Evolutionary conservation across 148 eudicot species (phyloP).

Genomic region (Camellia japonica): DNA sequence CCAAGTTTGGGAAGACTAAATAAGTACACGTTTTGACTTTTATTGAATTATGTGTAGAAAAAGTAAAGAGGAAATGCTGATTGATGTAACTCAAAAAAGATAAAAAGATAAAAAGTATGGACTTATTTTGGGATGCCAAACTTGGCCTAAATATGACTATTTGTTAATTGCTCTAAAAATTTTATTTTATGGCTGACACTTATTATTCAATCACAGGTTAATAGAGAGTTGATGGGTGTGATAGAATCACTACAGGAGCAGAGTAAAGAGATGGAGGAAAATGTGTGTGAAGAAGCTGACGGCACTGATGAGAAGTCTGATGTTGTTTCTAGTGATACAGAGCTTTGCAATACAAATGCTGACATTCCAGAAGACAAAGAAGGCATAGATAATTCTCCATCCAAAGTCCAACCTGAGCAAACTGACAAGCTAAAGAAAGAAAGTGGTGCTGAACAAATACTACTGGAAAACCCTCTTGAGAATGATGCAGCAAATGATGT

Average conservation of each 20-base stretch:
- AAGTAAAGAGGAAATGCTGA: too few species aligned
- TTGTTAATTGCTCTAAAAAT: background rate
- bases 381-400: slow-evolving; percentile 12
- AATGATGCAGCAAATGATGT: slow-evolving; percentile 4
- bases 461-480: background rate
- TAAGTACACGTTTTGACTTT: too few species aligned
- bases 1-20: too few species aligned
- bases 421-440: slow-evolving; percentile 17
- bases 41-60: too few species aligned
- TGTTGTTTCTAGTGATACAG: slow-evolving; percentile 14
- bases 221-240: slow-evolving; percentile 73
- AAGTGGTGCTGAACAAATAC: background rate
- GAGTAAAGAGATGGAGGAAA: slow-evolving; percentile 47
- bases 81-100: too few species aligned
- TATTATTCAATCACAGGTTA: slow-evolving; percentile 44
- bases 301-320: slow-evolving; percentile 22
- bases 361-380: slow-evolving; percentile 13
- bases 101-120: too few species aligned
- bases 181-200: background rate
- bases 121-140: too few species aligned
- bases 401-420: slow-evolving; percentile 12
- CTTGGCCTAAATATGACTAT: background rate
- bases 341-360: slow-evolving; percentile 11
- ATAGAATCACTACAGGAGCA: slow-evolving; percentile 61
- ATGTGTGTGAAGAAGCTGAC: slow-evolving; percentile 28